Evolutionary conservation across 495 filamentous ascomycete genomes (phyloP).

Genomic region (Venustampulla echinocandica): DNA sequence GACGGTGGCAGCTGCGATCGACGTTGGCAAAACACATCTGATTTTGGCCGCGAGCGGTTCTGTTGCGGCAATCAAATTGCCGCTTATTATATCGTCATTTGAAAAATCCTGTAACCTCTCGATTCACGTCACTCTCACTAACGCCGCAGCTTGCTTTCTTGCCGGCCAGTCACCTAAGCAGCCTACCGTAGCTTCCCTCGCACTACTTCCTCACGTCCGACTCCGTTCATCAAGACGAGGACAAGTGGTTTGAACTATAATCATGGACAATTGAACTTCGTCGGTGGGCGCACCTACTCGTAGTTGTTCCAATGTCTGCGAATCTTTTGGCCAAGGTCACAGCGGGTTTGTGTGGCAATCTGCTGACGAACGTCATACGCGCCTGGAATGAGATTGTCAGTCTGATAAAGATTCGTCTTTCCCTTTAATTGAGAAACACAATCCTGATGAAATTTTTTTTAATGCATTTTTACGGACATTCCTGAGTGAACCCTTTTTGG

Average conservation of each 20-base stretch:
- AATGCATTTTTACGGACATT: too few species aligned
- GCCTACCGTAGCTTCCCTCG: conserved; percentile 47
- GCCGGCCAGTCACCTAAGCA: conserved; percentile 58
- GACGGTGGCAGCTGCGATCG: conserved; percentile 5
- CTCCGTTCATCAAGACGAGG: conserved; percentile 61
- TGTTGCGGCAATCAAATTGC: conserved; percentile 84
- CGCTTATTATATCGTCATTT: conserved; percentile 54
- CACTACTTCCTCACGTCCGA: conserved; percentile 50
- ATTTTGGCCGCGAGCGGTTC: conserved; percentile 32
- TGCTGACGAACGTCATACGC: conserved; percentile 61
- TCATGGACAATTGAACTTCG: conserved; percentile 80
- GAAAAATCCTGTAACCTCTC: conserved; percentile 42
- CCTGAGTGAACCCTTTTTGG: too few species aligned
- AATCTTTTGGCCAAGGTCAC: conserved; percentile 73
- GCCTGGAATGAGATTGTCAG: conserved; percentile 61
- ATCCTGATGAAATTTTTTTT: background rate
- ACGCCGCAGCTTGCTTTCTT: conserved; percentile 61
- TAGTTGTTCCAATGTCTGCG: conserved; percentile 68
- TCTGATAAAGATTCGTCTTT: background rate
- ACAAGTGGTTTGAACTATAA: conserved; percentile 74
- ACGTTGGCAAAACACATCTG: conserved; percentile 12
- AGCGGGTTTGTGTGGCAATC: conserved; percentile 53
- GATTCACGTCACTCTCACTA: conserved; percentile 69
- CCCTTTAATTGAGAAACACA: conserved; percentile 7
- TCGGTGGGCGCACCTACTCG: conserved; percentile 67